Percentiles rank a stretch among this genome's conserved stretches.
These are phyloP conservation scores for Rhododendron molle DNA, from an alignment of 148 eudicot genomes.

Conservation along the genomic window DNA sequence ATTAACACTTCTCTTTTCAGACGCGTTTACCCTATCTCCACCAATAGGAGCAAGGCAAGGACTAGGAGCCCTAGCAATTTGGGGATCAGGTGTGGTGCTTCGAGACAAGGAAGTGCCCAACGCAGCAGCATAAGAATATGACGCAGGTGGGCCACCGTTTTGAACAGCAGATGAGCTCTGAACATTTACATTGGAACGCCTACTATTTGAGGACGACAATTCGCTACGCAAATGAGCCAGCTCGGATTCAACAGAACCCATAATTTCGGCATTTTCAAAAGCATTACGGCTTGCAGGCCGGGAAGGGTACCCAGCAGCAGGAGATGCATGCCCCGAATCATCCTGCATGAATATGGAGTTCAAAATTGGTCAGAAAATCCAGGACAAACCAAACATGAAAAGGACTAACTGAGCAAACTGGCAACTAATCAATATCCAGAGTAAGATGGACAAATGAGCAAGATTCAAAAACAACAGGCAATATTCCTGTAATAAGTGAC, in stretches of 20 bases:
- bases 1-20: slow-evolving; percentile 51
- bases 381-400: background rate
- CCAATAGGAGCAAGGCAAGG: slow-evolving; percentile 94
- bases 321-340: slow-evolving; percentile 61
- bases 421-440: background rate
- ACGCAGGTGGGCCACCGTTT: slow-evolving; percentile 39
- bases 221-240: slow-evolving; percentile 52
- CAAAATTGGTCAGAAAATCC: slow-evolving; percentile 2
- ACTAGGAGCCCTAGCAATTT: slow-evolving; percentile 82
- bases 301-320: slow-evolving; percentile 75
- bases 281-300: slow-evolving; percentile 89
- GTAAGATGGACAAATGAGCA: background rate
- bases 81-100: slow-evolving; percentile 94
- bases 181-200: slow-evolving; percentile 23
- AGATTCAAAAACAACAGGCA: background rate
- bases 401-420: background rate
- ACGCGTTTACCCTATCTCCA: slow-evolving; percentile 51
- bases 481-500: background rate
- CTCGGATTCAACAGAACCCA: slow-evolving; percentile 64
- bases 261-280: slow-evolving; percentile 48
- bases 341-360: slow-evolving; percentile 35
- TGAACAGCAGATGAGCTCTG: slow-evolving; percentile 46
- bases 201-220: slow-evolving; percentile 23
- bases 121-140: slow-evolving; percentile 89
- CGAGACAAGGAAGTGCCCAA: slow-evolving; percentile 84